Evolutionary conservation across 306 rosid species (phyloP), one percentile per base, ranked within the genome.

Genomic region (Cyamopsis tetragonoloba): DNA sequence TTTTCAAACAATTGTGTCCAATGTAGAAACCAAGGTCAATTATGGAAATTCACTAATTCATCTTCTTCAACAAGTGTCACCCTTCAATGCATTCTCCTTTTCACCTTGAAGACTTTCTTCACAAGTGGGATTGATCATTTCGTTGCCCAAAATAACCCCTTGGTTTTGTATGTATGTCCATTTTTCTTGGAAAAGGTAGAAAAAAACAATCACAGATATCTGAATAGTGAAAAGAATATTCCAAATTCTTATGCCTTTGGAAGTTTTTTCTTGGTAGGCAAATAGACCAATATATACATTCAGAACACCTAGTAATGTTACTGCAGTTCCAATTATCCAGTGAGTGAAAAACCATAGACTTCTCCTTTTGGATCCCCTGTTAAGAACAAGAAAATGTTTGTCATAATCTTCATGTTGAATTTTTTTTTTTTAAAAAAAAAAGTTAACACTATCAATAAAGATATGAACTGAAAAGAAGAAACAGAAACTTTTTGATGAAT

Each of bases 171-270:
- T 89, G 70, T 89, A 82, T 39, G 43, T 62, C 95, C 92, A 84
- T 77, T 87, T 92, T 77, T 92, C 96, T 87, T 92, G 98, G 44
- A 89, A 76, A n/a, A 92, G 96, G 82, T 92, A 92, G 76, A 84
- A 66, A 59, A 92, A 76, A 35, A 83, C 79, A 53, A 89, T 18
- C 43, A 82, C 68, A 63, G 81, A 60, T n/a, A 92, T 65, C 46
- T 92, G 76, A 71, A 73, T 70, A 11, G 95, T 85, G 83, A 92
- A 85, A 76, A 89, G 73, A 66, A 85, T 75, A 32, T 71, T 75
- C 96, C 98, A 89, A 72, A 67, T 23, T 75, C 20, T 60, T 55
- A 81, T 83, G 8, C 80, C 69, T 82, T 81, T 81, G 57, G 98
- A 83, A 57, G 96, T 85, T 80, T 85, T 89, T 47, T 84, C 88